Base-by-base conservation (phyloP, 2,329 filamentous ascomycete genomes). In the Rhexocercosporidium sp. region DNA sequence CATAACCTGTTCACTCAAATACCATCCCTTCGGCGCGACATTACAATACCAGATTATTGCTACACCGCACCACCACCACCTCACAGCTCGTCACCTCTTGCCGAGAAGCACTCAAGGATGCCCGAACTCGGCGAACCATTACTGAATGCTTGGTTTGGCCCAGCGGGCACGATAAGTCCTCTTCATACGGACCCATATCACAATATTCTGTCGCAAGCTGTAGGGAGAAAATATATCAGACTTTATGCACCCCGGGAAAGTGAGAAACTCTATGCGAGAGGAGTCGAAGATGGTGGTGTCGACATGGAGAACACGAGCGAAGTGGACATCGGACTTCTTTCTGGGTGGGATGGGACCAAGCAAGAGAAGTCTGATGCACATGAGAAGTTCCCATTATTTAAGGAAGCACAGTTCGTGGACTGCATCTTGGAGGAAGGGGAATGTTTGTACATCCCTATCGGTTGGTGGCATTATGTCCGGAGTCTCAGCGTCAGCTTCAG, bases 391-490 rank as follows among this genome's bases (percentile, higher is more conserved):
- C 71, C 72, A 0, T 22, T 65, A 0, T 74, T 72, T 44, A 53
- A 51, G 5, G 68, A 69, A 1, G 73, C 71, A 18, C 61, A 68
- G 11, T 75, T 82, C 76, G 80, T 92, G 39, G 96, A 99, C 75
- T 90, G 90, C 65, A 85, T 98, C 1, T 80, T 99, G 6, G 87
- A 85, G 34, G 90, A 92, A 0, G 96, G 95, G 0, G 94, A 99
- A 62, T 91, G 89, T 70, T 77, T 99, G 62, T 96, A 97, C 77
- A 92, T 99, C 62, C 96, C 96, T 0, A 85, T 93, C 5, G 96
- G 95, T 0, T 99, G 96, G 95, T 99, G 96, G 96, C 96, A 99
- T 82, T 98, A 97, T 79, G 92, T 98, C 3, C 85, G 92, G 67
- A 93, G 93, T 59, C 77, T 98, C 75, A 93, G 88, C 65, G 88